phyloP scores from a whole-genome alignment of 2,329 filamentous ascomycete species.

The Colletotrichum sp. region DNA sequence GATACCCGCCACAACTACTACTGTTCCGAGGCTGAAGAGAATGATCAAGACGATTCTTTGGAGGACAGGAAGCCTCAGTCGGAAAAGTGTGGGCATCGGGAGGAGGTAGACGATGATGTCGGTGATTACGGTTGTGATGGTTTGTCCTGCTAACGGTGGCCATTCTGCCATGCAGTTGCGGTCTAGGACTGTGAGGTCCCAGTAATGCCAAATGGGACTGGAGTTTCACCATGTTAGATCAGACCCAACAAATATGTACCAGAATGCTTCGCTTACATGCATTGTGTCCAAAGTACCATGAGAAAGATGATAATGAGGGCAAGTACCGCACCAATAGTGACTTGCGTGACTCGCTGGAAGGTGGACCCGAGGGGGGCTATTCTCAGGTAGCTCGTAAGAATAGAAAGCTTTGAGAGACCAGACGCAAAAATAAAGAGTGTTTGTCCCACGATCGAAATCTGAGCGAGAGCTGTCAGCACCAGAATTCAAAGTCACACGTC shows the following conservation, averaged over 20 bases:
- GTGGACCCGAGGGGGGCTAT: slow-evolving; percentile 36
- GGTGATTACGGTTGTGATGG: slow-evolving; percentile 33
- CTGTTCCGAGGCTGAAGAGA: slow-evolving; percentile 40
- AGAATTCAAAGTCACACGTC: rapidly evolving
- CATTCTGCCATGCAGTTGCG: slow-evolving; percentile 34
- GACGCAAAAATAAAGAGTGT: slow-evolving; percentile 44
- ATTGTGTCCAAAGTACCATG: slow-evolving; percentile 42
- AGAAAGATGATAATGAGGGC: slow-evolving; percentile 35
- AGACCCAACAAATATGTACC: rapidly evolving
- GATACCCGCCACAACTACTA: slow-evolving; percentile 40
- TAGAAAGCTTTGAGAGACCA: slow-evolving; percentile 42
- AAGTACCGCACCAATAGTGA: slow-evolving; percentile 30
- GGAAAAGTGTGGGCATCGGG: slow-evolving; percentile 38
- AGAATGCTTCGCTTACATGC: slow-evolving; percentile 28
- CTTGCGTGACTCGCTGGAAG: slow-evolving; percentile 36
- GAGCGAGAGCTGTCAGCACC: neutral
- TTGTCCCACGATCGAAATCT: slow-evolving; percentile 46
- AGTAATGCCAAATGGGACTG: slow-evolving; percentile 30
- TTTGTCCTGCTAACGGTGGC: slow-evolving; percentile 31
- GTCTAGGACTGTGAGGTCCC: slow-evolving; percentile 23
- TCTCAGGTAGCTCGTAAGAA: slow-evolving; percentile 43
- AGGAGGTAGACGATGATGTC: slow-evolving; percentile 42
- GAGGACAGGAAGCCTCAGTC: slow-evolving; percentile 32
- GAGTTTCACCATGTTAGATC: neutral
- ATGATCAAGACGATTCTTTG: slow-evolving; percentile 40